Evolutionary conservation across 805 yeast genomes (phyloP), one percentile per base, ranked within the genome.

Genomic region (Teunomyces gatunensis): DNA sequence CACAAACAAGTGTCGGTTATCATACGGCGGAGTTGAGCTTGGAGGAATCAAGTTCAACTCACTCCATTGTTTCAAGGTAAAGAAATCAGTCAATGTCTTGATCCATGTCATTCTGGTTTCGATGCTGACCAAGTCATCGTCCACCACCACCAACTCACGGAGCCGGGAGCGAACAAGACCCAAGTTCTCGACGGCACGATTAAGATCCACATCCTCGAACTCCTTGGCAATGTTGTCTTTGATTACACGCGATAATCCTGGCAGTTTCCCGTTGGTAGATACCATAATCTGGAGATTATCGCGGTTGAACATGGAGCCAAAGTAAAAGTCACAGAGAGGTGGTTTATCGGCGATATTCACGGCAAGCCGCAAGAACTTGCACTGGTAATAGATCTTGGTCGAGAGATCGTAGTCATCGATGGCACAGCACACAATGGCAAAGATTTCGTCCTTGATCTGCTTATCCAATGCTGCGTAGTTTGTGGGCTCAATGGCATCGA

Each of bases 311-410:
- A 85, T 82, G 20, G 91, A 80, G 1, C 96, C 96, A 63, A 88
- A 88, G 68, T 87, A 88, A 64, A 87, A 88, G 64, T 88, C 96
- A 68, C 96, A 88, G 50, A 81, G 69, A n/a, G 79, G 77, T 2
- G 96, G 95, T 51, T 85, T 85, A 62, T 88, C 96, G 1, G 96
- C 96, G 34, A 87, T 84, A 59, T 88, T 88, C 20, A 86, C 89
- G 21, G 81, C 79, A 62, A 89, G 54, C 48, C 81, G 66, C 39
- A 71, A 55, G 43, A 63, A 55, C 53, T 75, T 68, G 50, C 74
- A 65, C 50, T 72, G 65, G 51, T 78, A 74, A 60, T 84, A 87
- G 17, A 88, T 81, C 52, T 67, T 64, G 18, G 75, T 69, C 29
- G 88, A 80, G 43, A 78, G 66, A 10, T 69, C 72, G 46, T 86